Percentiles rank a stretch among this genome's conserved stretches.
These are phyloP conservation scores for Alternaria triticimaculans DNA, from an alignment of 2,329 filamentous ascomycete genomes.

Conservation along the genomic window DNA sequence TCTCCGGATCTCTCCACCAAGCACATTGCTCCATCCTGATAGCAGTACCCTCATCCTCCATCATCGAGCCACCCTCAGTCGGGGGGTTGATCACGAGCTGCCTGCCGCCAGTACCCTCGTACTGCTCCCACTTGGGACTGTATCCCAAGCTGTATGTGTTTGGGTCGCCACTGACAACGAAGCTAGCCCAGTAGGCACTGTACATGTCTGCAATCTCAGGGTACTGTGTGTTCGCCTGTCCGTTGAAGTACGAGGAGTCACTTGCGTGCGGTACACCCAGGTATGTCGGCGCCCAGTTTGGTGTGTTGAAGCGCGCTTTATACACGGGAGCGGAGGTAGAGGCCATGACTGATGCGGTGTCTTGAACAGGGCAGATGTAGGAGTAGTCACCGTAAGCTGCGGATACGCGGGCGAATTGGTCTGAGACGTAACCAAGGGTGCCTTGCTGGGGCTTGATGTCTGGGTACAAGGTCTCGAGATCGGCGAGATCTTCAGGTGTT, in stretches of 20 bases:
- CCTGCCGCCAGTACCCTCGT: constrained; percentile 18
- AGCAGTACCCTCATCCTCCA: constrained; percentile 34
- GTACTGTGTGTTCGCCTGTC: constrained; percentile 31
- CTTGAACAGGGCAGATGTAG: constrained; percentile 47
- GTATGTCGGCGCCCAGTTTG: constrained; percentile 34
- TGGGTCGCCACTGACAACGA: constrained; percentile 45
- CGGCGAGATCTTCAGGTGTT: constrained; percentile 34
- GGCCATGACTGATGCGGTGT: constrained; percentile 36
- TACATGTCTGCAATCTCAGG: constrained; percentile 43
- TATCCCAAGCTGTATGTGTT: constrained; percentile 33
- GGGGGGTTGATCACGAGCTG: constrained; percentile 35
- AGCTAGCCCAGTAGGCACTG: constrained; percentile 45
- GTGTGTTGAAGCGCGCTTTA: constrained; percentile 47
- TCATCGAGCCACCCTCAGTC: constrained; percentile 27
- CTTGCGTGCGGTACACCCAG: constrained; percentile 44
- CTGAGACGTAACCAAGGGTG: constrained; percentile 48
- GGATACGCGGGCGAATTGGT: constrained; percentile 54
- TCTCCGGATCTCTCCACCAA: constrained; percentile 43
- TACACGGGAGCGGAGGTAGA: constrained; percentile 34
- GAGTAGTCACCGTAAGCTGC: constrained; percentile 50
- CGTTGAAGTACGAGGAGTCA: constrained; percentile 42
- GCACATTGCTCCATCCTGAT: constrained; percentile 39
- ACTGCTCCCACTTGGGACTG: constrained; percentile 40
- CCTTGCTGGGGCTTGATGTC: constrained; percentile 19
- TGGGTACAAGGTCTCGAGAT: constrained; percentile 41